These are phyloP conservation scores for Taphrina pruni DNA, from an alignment of 1,139 yeast species.

Conservation along the genomic window DNA sequence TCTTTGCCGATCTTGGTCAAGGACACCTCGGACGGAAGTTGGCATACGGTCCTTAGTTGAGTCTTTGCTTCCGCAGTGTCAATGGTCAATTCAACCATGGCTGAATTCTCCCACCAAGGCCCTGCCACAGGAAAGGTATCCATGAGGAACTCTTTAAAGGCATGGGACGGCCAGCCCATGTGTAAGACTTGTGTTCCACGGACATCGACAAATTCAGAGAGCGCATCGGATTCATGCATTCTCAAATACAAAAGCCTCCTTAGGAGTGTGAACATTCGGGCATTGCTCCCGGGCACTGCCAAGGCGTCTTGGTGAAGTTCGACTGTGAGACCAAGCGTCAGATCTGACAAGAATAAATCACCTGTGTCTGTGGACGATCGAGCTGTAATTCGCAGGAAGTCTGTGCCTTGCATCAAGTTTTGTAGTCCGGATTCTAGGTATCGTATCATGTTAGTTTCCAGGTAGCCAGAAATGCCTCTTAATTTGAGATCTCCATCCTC, in stretches of 20 bases:
- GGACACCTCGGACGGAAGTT: background rate
- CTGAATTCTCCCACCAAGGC: background rate
- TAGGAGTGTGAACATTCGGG: background rate
- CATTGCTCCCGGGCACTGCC: background rate
- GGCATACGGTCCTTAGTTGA: conserved; percentile 12
- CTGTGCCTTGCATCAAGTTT: background rate
- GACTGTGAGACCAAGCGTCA: conserved; percentile 18
- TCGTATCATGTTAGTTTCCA: conserved; percentile 11
- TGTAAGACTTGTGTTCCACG: background rate
- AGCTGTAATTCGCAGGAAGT: conserved; percentile 1
- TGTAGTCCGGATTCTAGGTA: background rate
- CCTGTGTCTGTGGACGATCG: background rate
- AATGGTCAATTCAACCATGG: conserved; percentile 1
- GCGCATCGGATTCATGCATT: background rate
- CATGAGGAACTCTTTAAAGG: background rate
- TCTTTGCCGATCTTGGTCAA: background rate
- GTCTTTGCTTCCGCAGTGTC: background rate
- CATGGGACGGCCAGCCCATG: background rate
- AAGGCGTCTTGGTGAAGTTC: conserved; percentile 2
- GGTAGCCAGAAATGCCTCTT: conserved; percentile 2
- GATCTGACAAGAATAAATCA: conserved; percentile 27
- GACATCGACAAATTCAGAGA: background rate
- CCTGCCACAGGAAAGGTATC: background rate
- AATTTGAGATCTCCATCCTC: background rate
- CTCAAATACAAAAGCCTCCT: background rate